These are phyloP conservation scores for Arxiozyma slooffiae DNA, from an alignment of 1,139 yeast species.

Conservation along the genomic window DNA sequence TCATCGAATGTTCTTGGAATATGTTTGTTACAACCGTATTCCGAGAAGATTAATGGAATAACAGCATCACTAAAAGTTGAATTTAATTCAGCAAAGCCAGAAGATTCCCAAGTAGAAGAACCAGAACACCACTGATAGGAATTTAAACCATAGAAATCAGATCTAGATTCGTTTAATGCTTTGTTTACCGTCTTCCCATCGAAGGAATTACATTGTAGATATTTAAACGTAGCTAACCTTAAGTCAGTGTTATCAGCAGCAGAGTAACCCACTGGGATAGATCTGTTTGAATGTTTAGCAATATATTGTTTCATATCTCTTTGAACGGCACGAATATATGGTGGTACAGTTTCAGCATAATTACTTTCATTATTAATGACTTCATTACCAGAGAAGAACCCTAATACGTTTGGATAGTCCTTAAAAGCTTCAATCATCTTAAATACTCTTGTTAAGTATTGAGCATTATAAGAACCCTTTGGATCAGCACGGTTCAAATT, in stretches of 20 bases:
- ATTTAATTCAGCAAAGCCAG: no score
- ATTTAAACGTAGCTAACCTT: slow-evolving; percentile 69
- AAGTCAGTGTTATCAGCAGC: slow-evolving; percentile 75
- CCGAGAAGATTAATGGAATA: slow-evolving; percentile 78
- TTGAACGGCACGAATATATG: slow-evolving; percentile 77
- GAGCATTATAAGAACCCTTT: slow-evolving; percentile 52
- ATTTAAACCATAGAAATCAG: slow-evolving; percentile 87
- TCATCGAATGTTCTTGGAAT: slow-evolving; percentile 61
- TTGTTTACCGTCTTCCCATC: slow-evolving; percentile 34
- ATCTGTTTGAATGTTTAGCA: slow-evolving; percentile 52
- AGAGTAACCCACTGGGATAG: slow-evolving; percentile 86
- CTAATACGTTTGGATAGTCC: slow-evolving; percentile 72
- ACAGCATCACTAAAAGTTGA: slow-evolving; percentile 43
- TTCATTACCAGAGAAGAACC: slow-evolving; percentile 93
- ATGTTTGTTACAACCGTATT: slow-evolving; percentile 64
- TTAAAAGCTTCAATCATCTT: slow-evolving; percentile 74
- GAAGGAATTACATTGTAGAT: slow-evolving; percentile 59
- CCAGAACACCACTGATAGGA: no score
- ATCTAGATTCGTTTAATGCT: slow-evolving; percentile 48
- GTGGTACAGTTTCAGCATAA: slow-evolving; percentile 49
- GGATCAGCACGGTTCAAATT: slow-evolving; percentile 73
- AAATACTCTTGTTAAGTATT: slow-evolving; percentile 65
- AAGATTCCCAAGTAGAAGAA: no score
- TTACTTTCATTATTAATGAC: slow-evolving; percentile 72
- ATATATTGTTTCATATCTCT: slow-evolving; percentile 87